A percentile compares a stretch with the other conserved stretches of the same genome.
Evolutionary conservation across 768 basidiomycete species (phyloP).

Genomic region (Serendipita sp.): DNA sequence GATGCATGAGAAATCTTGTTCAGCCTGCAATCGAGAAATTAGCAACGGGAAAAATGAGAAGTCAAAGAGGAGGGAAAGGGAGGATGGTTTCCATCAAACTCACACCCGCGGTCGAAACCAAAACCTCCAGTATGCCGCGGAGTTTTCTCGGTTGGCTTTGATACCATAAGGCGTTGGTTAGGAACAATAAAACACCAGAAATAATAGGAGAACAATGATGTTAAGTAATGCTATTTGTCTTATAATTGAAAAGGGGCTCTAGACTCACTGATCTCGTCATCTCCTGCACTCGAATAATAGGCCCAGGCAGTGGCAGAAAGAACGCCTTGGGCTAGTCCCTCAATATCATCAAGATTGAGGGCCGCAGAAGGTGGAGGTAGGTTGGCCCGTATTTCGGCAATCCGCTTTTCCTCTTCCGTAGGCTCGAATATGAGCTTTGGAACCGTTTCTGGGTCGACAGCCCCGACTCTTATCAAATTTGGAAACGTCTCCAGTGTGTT

Average conservation of each 20-base stretch:
- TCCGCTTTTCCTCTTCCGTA: slow-evolving; percentile 18
- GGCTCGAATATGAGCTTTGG: slow-evolving; percentile 12
- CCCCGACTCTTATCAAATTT: slow-evolving; percentile 12
- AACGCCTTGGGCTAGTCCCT: slow-evolving; percentile 44
- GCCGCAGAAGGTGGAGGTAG: slow-evolving; percentile 16
- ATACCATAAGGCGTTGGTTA: too few species aligned
- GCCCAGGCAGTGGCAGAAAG: slow-evolving; percentile 62
- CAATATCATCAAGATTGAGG: slow-evolving; percentile 18
- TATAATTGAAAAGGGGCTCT: not conserved
- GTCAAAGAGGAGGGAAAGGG: not conserved
- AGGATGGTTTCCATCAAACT: not conserved
- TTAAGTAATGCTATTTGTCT: too few species aligned
- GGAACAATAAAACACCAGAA: too few species aligned
- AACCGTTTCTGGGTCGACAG: slow-evolving; percentile 16
- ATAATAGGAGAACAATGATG: too few species aligned
- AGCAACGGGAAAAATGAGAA: not conserved
- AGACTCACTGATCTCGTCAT: slow-evolving; percentile 61
- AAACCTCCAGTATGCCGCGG: slow-evolving; percentile 59
- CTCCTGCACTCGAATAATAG: slow-evolving; percentile 74
- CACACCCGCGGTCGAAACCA: slow-evolving; percentile 14
- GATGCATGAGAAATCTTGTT: slow-evolving; percentile 16
- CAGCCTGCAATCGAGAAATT: slow-evolving; percentile 11
- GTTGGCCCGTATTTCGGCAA: slow-evolving; percentile 14
- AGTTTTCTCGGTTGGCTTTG: slow-evolving; percentile 49
- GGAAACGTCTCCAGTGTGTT: not conserved